These are phyloP conservation scores for Tilletia walkeri DNA, from an alignment of 1,284 basidiomycete genomes.

Conservation along the genomic window DNA sequence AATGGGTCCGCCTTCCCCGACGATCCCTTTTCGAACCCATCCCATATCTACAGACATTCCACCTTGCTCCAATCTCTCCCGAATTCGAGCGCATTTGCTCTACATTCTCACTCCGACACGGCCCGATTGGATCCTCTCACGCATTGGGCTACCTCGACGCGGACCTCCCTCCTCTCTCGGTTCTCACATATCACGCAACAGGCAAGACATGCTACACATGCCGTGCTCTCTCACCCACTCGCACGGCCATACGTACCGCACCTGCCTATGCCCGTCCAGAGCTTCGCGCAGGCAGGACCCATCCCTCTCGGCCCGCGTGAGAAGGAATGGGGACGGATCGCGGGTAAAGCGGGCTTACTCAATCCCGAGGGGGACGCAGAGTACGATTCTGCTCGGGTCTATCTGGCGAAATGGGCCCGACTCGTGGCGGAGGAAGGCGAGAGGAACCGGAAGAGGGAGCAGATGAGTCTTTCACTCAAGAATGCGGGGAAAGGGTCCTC, in stretches of 20 bases:
- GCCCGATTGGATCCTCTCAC: conserved; percentile 39
- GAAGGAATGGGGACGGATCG: conserved; percentile 38
- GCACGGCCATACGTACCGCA: conserved; percentile 38
- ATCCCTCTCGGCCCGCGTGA: conserved; percentile 40
- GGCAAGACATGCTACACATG: conserved; percentile 44
- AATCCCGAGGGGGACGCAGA: conserved; percentile 31
- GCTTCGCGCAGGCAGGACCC: conserved; percentile 50
- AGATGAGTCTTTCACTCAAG: conserved; percentile 18
- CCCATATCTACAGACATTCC: conserved; percentile 12
- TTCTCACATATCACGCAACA: conserved; percentile 50
- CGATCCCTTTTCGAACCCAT: conserved; percentile 27
- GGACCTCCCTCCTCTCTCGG: conserved; percentile 45
- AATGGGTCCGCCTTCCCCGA: conserved; percentile 29
- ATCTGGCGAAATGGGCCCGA: conserved; percentile 92
- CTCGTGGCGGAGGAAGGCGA: conserved; percentile 67
- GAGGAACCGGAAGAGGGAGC: conserved; percentile 37
- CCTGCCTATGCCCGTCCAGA: conserved; percentile 37
- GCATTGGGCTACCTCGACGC: conserved; percentile 44
- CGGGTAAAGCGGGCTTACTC: conserved; percentile 26
- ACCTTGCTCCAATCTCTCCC: conserved; percentile 30
- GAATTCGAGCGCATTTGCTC: not conserved
- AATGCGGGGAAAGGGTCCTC: not conserved
- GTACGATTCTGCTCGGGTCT: conserved; percentile 92
- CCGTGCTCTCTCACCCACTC: conserved; percentile 42
- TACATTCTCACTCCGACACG: conserved; percentile 23